Base-by-base conservation (phyloP, 78 protist species). In the Dictyostelium intermedium region DNA sequence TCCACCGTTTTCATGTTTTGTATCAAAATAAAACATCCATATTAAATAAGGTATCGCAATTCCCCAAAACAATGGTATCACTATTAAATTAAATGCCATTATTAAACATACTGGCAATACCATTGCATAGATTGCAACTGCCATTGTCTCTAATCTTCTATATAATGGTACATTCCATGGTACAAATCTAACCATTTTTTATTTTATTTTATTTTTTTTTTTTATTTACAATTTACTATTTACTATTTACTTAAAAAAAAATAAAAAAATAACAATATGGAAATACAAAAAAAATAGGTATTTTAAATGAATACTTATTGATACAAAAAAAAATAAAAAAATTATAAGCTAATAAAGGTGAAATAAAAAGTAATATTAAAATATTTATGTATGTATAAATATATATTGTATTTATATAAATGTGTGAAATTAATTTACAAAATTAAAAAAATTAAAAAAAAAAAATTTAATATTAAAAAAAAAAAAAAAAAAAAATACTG, bases 1-100 rank as follows among this genome's bases (percentile, higher is more conserved):
- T 16, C 96, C 96, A 32, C 96, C 96, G 45, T 8, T 43, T 60
- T 85, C 86, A 6, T 85, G 86, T 41, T 72, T 56, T 11, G 60
- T 53, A 60, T 84, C 93, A 43, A 39, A 39, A 53, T 47, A 85
- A 25, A 61, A 27, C 30, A 82, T 77, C 92, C 93, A 92, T 16
- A 85, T 37, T 30, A 92, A 63, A 41, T 86, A 92, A 47, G 91
- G 92, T 34, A 86, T 39, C 3, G 92, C 76, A n/a, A 92, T 39
- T 0, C 89, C 89, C 91, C 92, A 86, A 35, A 92, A 85, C 30
- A 80, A 9, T 27, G 93, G 91, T 60, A 92, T 86, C 1, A 92
- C 91, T 9, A 84, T 63, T 10, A 83, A 18, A 77, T 83, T 76
- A 72, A 82, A 92, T 27, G 96, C 87, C 63, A 35, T 34, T 11